Evolutionary conservation across 768 basidiomycete genomes (phyloP).

Genomic region (Lanmaoa rubissima): DNA sequence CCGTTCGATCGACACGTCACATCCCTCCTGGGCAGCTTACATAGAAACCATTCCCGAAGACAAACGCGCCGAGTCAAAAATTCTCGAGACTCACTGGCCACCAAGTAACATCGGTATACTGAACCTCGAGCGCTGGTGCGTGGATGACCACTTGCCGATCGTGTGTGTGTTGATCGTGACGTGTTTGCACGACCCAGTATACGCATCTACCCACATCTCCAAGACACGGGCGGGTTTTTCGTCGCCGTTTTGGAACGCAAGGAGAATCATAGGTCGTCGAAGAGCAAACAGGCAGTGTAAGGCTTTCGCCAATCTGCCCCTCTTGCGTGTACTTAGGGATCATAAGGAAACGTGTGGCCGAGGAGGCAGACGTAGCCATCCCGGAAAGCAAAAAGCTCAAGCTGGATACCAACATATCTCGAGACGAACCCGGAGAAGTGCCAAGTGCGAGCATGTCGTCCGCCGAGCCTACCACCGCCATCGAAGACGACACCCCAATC

Average conservation of each 20-base stretch:
- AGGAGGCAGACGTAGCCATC: slow-evolving; percentile 38
- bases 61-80: slow-evolving; percentile 52
- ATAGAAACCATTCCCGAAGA: slow-evolving; percentile 47
- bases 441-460: slow-evolving; percentile 7
- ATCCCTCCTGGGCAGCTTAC: slow-evolving; percentile 62
- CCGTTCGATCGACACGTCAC: slow-evolving; percentile 47
- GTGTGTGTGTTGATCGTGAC: not conserved
- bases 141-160: not conserved
- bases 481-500: slow-evolving; percentile 1
- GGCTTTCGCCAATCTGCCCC: not conserved
- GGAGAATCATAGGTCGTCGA: slow-evolving; percentile 3
- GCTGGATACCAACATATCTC: slow-evolving; percentile 29
- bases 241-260: slow-evolving; percentile 81
- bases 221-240: slow-evolving; percentile 97
- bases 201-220: slow-evolving; percentile 91
- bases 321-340: not conserved
- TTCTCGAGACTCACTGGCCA: slow-evolving; percentile 79
- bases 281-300: slow-evolving; percentile 18
- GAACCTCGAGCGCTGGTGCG: slow-evolving; percentile 73
- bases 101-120: slow-evolving; percentile 58
- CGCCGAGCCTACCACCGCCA: not conserved
- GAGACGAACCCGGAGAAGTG: slow-evolving; percentile 1
- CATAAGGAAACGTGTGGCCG: slow-evolving; percentile 46
- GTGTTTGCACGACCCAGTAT: slow-evolving; percentile 46
- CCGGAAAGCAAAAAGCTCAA: slow-evolving; percentile 53